Conservation (phyloP, 495 filamentous ascomycete species). For the Daldinia loculata region DNA sequence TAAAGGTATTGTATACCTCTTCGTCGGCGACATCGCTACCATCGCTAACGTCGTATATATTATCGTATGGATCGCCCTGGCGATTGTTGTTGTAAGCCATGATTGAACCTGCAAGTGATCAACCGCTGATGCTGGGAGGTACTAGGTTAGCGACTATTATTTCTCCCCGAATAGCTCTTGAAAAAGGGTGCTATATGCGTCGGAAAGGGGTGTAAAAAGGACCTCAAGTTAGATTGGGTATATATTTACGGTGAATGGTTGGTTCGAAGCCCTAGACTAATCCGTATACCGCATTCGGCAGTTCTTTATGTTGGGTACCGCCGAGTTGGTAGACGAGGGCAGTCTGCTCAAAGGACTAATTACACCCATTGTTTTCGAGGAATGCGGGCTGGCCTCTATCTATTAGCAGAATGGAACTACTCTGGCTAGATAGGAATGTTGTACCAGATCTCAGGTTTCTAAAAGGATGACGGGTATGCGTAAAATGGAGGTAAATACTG, state of each 20-base stretch:
- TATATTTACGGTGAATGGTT: background rate
- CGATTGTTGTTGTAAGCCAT: background rate
- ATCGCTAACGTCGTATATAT: background rate
- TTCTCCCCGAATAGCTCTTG: no score
- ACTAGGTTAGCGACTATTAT: background rate
- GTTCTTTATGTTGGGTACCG: background rate
- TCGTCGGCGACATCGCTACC: background rate
- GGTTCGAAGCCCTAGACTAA: background rate
- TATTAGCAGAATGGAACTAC: background rate
- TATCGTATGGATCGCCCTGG: background rate
- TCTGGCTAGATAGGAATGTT: background rate
- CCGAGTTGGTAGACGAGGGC: background rate
- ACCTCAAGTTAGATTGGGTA: background rate
- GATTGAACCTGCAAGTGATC: background rate
- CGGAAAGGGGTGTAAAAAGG: background rate
- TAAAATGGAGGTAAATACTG: background rate
- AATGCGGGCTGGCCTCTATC: background rate
- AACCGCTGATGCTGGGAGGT: background rate
- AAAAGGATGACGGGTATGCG: background rate
- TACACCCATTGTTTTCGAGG: background rate
- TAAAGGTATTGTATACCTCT: no score
- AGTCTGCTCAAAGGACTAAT: constrained; percentile 2
- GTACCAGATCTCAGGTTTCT: no score
- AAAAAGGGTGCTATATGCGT: no score
- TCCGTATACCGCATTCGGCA: constrained; percentile 23